These are phyloP conservation scores for Cardamine resedifolia DNA, from an alignment of 345 rosid genomes.

Conservation along the genomic window DNA sequence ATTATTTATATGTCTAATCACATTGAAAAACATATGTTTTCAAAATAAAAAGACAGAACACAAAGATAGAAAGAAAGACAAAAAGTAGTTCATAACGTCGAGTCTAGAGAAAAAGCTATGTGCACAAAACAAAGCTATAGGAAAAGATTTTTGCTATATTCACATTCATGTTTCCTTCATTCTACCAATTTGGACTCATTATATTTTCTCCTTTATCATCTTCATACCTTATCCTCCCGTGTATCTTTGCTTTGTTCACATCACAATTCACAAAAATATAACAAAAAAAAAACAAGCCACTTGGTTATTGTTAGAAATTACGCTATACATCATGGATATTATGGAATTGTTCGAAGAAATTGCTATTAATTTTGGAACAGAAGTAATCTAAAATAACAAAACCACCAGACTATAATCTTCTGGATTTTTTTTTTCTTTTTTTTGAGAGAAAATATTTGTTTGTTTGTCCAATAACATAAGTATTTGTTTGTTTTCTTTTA, in stretches of 20 bases:
- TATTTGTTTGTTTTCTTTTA: neutral
- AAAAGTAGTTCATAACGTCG: neutral
- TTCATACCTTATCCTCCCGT: neutral
- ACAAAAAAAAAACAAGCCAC: neutral
- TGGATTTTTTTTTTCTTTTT: too few species aligned
- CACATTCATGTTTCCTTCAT: constrained; percentile 20
- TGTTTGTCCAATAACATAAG: neutral
- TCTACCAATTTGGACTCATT: constrained; percentile 17
- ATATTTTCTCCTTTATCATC: neutral
- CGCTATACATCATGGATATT: neutral
- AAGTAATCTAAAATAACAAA: neutral
- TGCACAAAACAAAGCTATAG: constrained; percentile 5
- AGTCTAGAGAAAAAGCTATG: constrained; percentile 26
- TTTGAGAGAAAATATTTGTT: too few species aligned
- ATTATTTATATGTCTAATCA: constrained; percentile 11
- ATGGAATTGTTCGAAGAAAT: neutral
- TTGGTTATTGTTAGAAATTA: neutral
- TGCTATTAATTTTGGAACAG: neutral
- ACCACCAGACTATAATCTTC: neutral
- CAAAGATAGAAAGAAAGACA: constrained; percentile 12
- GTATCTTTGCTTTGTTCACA: constrained; percentile 22
- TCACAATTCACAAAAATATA: constrained; percentile 1
- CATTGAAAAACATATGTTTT: constrained; percentile 19
- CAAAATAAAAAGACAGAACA: constrained; percentile 14
- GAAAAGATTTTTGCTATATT: constrained; percentile 8